Percentiles rank a stretch among this genome's conserved stretches.
Conservation (phyloP, 148 eudicot genomes). For the Pouteria glomerata region DNA sequence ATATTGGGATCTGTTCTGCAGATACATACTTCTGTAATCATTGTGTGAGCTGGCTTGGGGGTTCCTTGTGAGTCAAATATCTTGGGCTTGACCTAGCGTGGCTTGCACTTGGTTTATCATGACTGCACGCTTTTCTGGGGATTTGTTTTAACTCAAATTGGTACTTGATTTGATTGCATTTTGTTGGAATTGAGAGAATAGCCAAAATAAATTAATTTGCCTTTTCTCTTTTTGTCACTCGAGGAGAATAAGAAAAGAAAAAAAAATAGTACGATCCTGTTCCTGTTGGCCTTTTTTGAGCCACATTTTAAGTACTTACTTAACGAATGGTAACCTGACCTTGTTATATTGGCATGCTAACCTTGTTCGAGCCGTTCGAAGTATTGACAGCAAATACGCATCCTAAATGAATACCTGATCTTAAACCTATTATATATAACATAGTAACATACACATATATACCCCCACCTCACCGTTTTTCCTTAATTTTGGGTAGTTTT, state of each 20-base stretch:
- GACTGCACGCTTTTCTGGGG: too few relatives aligned
- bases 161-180: too few relatives aligned
- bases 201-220: too few relatives aligned
- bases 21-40: not conserved
- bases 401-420: not conserved
- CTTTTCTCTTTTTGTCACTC: too few relatives aligned
- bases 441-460: too few relatives aligned
- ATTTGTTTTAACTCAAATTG: too few relatives aligned
- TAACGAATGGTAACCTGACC: not conserved
- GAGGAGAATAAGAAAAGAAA: not conserved
- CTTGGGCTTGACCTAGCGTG: too few relatives aligned
- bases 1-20: not conserved
- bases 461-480: not conserved
- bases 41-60: not conserved
- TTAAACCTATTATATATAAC: not conserved
- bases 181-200: too few relatives aligned
- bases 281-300: not conserved
- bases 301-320: not conserved
- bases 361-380: not conserved
- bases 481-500: not conserved
- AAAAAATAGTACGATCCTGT: not conserved
- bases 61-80: too few relatives aligned
- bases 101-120: too few relatives aligned
- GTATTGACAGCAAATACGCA: not conserved
- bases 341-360: not conserved